phyloP scores from a whole-genome alignment of 73 alveolate species.

The Blepharisma stoltei region DNA sequence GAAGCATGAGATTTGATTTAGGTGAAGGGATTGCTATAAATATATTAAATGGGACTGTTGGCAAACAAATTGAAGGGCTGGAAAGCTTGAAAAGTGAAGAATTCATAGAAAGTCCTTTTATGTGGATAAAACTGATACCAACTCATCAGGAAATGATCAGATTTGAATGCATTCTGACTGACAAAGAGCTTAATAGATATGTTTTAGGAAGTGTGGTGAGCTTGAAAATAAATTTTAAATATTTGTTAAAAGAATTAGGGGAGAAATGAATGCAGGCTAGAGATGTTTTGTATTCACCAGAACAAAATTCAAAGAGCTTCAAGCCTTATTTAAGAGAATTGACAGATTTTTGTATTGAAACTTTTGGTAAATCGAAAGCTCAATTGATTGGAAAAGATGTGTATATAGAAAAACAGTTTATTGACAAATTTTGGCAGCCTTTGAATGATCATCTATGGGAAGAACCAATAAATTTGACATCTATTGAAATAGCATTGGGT shows the following conservation, averaged over 20 bases:
- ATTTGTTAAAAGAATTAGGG: neutral
- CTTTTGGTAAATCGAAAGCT: neutral
- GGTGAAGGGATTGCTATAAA: neutral
- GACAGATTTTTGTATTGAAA: neutral
- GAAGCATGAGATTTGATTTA: constrained; percentile 2
- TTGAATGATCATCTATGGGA: neutral
- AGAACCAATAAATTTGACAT: neutral
- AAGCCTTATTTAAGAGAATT: neutral
- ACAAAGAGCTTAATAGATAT: neutral
- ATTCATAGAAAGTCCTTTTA: neutral
- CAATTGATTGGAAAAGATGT: neutral
- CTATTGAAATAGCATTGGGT: neutral
- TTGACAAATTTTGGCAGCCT: neutral
- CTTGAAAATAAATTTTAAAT: neutral
- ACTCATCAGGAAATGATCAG: neutral
- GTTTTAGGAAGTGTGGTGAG: neutral
- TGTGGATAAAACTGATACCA: neutral
- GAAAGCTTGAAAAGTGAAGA: neutral
- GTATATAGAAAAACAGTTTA: neutral
- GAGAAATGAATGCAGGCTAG: constrained; percentile 8
- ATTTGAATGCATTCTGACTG: neutral
- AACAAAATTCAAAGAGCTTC: neutral
- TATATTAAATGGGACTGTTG: neutral
- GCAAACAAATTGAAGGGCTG: neutral
- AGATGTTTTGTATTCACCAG: neutral